Evolutionary conservation across 495 filamentous ascomycete species (phyloP).

Genomic region (Staphylotrichum longicolle): DNA sequence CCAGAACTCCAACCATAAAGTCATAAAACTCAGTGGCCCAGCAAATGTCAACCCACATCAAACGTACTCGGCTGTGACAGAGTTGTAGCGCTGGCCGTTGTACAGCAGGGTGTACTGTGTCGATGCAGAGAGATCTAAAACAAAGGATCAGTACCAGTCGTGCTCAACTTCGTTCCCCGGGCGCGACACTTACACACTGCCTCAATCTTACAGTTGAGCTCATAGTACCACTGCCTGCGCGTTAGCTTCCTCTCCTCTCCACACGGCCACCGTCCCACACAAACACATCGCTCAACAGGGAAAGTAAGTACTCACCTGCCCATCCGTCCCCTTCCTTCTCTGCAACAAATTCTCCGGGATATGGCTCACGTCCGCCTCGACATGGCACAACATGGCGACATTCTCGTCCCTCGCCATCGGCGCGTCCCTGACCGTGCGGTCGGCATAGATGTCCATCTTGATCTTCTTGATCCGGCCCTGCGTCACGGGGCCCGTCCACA

Average conservation of each 20-base stretch:
- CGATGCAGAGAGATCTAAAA: conserved; percentile 33
- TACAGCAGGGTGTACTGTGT: conserved; percentile 39
- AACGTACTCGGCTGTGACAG: conserved; percentile 38
- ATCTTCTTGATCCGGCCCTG: conserved; percentile 29
- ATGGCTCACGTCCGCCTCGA: conserved; percentile 34
- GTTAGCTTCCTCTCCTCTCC: background rate
- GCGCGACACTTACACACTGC: conserved; percentile 29
- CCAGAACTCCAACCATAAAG: no score
- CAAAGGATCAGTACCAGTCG: no score
- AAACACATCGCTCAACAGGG: no score
- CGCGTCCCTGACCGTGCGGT: conserved; percentile 27
- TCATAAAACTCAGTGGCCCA: no score
- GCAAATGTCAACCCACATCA: conserved; percentile 7
- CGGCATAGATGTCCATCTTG: conserved; percentile 29
- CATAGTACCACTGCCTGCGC: conserved; percentile 27
- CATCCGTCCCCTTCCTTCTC: conserved; percentile 28
- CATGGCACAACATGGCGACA: conserved; percentile 27
- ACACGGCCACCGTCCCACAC: background rate
- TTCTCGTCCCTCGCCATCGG: conserved; percentile 29
- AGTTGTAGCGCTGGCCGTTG: conserved; percentile 33
- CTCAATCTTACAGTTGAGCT: conserved; percentile 32
- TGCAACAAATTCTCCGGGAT: conserved; percentile 32
- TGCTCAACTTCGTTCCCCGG: background rate
- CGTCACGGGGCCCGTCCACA: conserved; percentile 25
- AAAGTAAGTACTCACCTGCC: conserved; percentile 12